These are phyloP conservation scores for Populus tremula DNA, from an alignment of 345 rosid genomes.

Conservation along the genomic window DNA sequence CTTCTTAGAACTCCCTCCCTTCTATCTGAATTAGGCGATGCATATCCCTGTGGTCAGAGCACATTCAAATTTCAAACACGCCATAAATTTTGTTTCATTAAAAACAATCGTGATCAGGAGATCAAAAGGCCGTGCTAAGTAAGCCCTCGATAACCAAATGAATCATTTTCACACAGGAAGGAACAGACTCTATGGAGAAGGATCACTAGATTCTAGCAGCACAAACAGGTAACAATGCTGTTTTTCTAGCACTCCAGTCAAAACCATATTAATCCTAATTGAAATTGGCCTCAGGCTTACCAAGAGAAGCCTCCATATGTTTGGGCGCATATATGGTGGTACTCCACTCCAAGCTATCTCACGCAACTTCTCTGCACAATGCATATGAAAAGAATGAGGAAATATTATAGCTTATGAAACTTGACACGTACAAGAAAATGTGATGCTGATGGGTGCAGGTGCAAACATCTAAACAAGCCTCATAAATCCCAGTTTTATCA, in stretches of 20 bases:
- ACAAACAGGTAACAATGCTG: neutral
- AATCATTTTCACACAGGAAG: neutral
- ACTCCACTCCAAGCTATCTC: constrained; percentile 98
- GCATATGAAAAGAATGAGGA: neutral
- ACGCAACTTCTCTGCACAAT: constrained; percentile 68
- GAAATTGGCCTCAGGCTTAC: constrained; percentile 40
- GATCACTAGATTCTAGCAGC: neutral
- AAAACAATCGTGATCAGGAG: neutral
- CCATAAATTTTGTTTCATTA: constrained; percentile 11
- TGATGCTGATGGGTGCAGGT: neutral
- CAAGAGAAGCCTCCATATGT: constrained; percentile 93
- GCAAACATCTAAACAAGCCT: neutral
- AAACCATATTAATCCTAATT: neutral
- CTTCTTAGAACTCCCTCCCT: constrained; percentile 87
- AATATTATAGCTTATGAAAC: neutral
- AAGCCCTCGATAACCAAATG: neutral
- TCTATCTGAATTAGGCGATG: constrained; percentile 99
- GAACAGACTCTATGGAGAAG: neutral
- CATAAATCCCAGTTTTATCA: neutral
- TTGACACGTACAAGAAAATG: neutral
- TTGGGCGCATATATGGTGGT: constrained; percentile 89
- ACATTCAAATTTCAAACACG: constrained; percentile 52
- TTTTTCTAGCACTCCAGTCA: neutral
- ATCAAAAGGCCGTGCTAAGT: neutral
- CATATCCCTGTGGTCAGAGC: constrained; percentile 99